Conservation (phyloP, 495 filamentous ascomycete genomes). For the Penicillium pulvis region DNA sequence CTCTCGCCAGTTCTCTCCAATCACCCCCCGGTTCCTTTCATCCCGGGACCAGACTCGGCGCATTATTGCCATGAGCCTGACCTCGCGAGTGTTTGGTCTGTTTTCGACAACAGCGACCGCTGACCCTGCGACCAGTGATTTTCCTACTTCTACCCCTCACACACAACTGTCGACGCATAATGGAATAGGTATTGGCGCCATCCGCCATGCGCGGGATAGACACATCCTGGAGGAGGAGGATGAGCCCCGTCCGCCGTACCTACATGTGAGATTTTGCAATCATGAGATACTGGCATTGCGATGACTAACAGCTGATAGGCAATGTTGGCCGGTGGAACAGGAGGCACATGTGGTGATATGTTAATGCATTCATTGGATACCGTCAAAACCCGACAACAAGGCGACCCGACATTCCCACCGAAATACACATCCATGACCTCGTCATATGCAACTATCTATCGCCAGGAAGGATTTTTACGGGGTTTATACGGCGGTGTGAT, state of each 20-base stretch:
- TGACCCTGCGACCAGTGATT: conserved; percentile 18
- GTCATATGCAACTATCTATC: conserved; percentile 88
- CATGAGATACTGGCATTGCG: neutral
- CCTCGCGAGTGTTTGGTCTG: conserved; percentile 47
- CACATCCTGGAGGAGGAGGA: conserved; percentile 38
- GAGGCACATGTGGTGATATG: conserved; percentile 92
- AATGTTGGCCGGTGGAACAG: conserved; percentile 91
- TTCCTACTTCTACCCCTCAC: neutral
- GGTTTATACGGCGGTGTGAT: conserved; percentile 93
- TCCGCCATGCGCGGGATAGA: conserved; percentile 19
- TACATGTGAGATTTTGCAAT: conserved; percentile 55
- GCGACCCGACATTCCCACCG: conserved; percentile 86
- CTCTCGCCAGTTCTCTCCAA: conserved; percentile 17
- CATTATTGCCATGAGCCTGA: conserved; percentile 50
- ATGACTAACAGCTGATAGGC: conserved; percentile 53
- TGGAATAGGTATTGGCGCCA: conserved; percentile 7
- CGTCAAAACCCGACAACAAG: conserved; percentile 98
- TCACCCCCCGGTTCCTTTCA: conserved; percentile 33
- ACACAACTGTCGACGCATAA: conserved; percentile 3
- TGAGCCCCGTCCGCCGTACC: conserved; percentile 61
- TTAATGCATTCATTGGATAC: conserved; percentile 99
- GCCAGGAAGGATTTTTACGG: conserved; percentile 84
- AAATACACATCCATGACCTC: conserved; percentile 87
- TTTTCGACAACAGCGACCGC: conserved; percentile 43
- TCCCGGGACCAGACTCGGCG: conserved; percentile 32